phyloP scores from a whole-genome alignment of 192 early-diverging fungal species.

The Coemansia sp. region DNA sequence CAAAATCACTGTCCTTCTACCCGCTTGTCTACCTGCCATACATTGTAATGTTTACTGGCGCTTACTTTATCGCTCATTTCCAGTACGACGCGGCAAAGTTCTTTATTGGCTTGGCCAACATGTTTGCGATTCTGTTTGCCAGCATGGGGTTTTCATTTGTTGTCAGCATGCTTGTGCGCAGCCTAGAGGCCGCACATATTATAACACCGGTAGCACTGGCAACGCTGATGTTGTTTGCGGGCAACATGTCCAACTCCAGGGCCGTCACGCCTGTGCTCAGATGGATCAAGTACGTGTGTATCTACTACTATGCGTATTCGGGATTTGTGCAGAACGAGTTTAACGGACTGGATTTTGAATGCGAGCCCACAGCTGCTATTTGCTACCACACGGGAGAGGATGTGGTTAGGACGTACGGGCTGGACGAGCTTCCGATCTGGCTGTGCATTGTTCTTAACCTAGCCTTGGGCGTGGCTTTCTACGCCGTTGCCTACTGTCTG shows the following conservation, averaged over 20 bases:
- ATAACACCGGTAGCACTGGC: conserved; percentile 34
- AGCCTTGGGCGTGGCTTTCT: conserved; percentile 22
- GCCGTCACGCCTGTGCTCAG: conserved; percentile 47
- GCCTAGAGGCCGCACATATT: conserved; percentile 31
- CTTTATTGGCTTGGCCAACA: conserved; percentile 31
- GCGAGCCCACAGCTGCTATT: neutral
- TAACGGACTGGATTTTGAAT: conserved; percentile 33
- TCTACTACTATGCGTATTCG: conserved; percentile 39
- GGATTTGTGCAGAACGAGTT: conserved; percentile 48
- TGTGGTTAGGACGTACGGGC: conserved; percentile 30
- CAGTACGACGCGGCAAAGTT: conserved; percentile 38
- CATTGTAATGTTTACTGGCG: conserved; percentile 20
- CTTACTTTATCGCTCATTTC: conserved; percentile 40
- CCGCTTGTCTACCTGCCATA: conserved; percentile 31
- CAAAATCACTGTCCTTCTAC: conserved; percentile 60
- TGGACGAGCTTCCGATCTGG: conserved; percentile 28
- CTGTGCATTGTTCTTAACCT: conserved; percentile 26
- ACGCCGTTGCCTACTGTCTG: conserved; percentile 23
- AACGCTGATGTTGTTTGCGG: conserved; percentile 42
- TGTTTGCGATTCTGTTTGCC: conserved; percentile 25
- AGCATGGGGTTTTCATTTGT: conserved; percentile 34
- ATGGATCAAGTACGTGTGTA: conserved; percentile 49
- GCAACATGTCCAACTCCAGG: conserved; percentile 38
- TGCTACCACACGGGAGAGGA: conserved; percentile 34
- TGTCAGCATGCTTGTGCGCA: conserved; percentile 30